Percentiles rank a stretch among this genome's conserved stretches.
Evolutionary conservation across 2,329 filamentous ascomycete genomes (phyloP).

Genomic region (Colletotrichum sp.): DNA sequence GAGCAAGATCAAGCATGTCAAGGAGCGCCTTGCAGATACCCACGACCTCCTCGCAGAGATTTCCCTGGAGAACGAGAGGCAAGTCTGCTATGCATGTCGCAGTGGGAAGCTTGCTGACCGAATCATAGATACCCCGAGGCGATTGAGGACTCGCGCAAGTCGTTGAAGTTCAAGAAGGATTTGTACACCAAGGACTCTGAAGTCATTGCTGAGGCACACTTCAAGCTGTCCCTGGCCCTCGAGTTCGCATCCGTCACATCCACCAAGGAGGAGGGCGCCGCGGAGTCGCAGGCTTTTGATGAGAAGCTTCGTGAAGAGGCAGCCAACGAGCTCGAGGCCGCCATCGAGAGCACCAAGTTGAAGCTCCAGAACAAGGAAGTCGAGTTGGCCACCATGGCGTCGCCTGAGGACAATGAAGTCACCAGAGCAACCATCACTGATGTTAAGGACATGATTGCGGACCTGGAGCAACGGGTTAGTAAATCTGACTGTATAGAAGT

Average conservation of each 20-base stretch:
- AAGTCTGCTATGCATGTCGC: conserved; percentile 21
- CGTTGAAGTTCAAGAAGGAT: conserved; percentile 78
- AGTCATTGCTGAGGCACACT: conserved; percentile 92
- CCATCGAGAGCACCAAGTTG: conserved; percentile 74
- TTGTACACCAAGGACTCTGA: conserved; percentile 83
- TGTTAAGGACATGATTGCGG: conserved; percentile 77
- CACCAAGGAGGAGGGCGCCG: conserved; percentile 53
- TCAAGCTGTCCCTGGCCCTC: conserved; percentile 91
- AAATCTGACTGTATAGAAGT: background rate
- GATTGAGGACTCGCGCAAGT: conserved; percentile 80
- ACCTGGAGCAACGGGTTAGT: conserved; percentile 77
- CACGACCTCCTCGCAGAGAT: conserved; percentile 96
- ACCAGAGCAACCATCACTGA: conserved; percentile 69
- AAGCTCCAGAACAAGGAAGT: conserved; percentile 75
- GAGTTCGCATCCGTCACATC: conserved; percentile 87
- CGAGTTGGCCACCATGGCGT: conserved; percentile 65
- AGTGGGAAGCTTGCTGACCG: background rate
- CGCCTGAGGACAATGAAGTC: conserved; percentile 70
- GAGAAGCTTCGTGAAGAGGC: conserved; percentile 75
- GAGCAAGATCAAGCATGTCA: conserved; percentile 62
- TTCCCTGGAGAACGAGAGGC: conserved; percentile 92
- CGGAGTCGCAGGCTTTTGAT: conserved; percentile 63
- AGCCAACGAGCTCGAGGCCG: conserved; percentile 72
- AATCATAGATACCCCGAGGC: conserved; percentile 74
- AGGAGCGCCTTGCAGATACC: conserved; percentile 88